Base-by-base conservation (phyloP, 331 rosid genomes). In the Stylosanthes scabra region DNA sequence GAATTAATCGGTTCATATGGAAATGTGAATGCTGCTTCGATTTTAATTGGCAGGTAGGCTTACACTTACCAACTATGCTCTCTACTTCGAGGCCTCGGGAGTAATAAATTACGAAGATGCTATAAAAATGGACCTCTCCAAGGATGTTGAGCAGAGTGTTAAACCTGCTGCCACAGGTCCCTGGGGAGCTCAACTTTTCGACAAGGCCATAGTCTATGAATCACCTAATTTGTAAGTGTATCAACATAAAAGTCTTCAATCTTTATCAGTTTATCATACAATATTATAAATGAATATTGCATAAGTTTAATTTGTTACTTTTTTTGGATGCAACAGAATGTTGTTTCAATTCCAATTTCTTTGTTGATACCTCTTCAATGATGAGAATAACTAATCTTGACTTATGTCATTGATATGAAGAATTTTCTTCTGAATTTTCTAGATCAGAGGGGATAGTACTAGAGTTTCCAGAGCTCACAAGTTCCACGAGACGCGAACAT, bases 141-240 rank as follows among this genome's bases (percentile, higher is more conserved):
- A 72, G 82, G 77, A 88, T 62, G 56, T 45, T 2, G 84, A 77
- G 59, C 92, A 88, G 72, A 84, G 74, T 45, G 86, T 95, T 81
- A 85, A 79, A 63, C 81, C 96, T 45, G 75, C 66, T 58, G 85
- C 97, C 16, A 95, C 98, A 7, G 99, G 97, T 29, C 99, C 99
- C 5, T 95, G 97, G 97, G 99, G 98, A 64, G 97, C 97, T 55
- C 97, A 91, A 31, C 86, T 92, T 63, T 95, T 81, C 63, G 97
- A 95, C 91, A 95, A 86, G 88, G 99, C 96, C 62, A 80, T 95
- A n/a, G 74, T 83, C 77, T 87, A 84, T 0, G 88, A 87, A 13
- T 88, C 99, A 10, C 64, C 92, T 13, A 86, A 80, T 47, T 73
- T 81, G 98, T 93, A 78, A 90, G 95, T 37, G 71, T 62, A 66